These are phyloP conservation scores for Posidonia oceanica DNA, from an alignment of 116 monocot genomes.

Conservation along the genomic window DNA sequence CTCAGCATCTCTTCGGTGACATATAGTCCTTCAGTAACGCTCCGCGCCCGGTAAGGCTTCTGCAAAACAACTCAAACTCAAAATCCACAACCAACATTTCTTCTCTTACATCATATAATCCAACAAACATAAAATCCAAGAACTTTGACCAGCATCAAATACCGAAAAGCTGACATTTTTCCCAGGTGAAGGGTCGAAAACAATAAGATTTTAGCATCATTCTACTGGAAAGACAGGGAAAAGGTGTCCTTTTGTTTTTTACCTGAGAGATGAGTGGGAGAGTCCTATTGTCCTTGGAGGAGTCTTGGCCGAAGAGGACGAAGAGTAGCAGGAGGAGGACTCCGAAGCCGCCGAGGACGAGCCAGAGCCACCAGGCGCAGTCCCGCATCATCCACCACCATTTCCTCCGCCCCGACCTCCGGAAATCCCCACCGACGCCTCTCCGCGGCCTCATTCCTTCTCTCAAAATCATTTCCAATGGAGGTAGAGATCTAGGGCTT, in stretches of 20 bases:
- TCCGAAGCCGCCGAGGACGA: not conserved
- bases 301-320: not conserved
- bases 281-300: not conserved
- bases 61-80: constrained; percentile 20
- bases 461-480: not conserved
- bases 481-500: not conserved
- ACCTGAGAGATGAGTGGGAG: too few relatives aligned
- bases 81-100: not conserved
- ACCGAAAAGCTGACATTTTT: too few relatives aligned
- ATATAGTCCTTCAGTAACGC: constrained; percentile 36
- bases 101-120: not conserved
- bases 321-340: constrained; percentile 4
- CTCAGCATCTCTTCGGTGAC: constrained; percentile 67
- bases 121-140: too few relatives aligned
- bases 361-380: constrained; percentile 6
- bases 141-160: too few relatives aligned
- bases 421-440: constrained; percentile 7
- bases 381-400: constrained; percentile 6
- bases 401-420: constrained; percentile 7
- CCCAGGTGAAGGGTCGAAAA: too few relatives aligned
- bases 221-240: too few relatives aligned
- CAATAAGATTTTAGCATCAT: too few relatives aligned
- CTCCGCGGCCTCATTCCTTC: constrained; percentile 10
- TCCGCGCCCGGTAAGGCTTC: constrained; percentile 23
- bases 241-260: too few relatives aligned